Evolutionary conservation across 345 rosid species (phyloP).

Genomic region (Aquilaria yunnanensis): DNA sequence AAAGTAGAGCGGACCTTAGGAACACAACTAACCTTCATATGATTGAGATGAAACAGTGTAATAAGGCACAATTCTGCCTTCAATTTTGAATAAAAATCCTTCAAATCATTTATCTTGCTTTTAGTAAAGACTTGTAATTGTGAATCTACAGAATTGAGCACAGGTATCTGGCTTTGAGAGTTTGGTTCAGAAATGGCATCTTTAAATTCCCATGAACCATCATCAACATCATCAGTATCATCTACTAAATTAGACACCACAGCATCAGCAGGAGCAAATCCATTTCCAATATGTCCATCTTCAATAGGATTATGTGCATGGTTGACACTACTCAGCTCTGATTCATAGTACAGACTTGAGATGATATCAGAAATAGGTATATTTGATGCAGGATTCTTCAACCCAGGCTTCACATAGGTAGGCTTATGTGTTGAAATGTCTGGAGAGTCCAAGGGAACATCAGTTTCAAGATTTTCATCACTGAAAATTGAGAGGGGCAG

Average conservation of each 20-base stretch:
- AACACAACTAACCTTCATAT: conserved; percentile 46
- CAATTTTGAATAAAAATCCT: conserved; percentile 52
- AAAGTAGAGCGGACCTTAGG: not conserved
- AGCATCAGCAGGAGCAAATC: conserved; percentile 22
- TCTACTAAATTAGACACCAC: conserved; percentile 21
- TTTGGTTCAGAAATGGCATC: conserved; percentile 30
- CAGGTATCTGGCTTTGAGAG: conserved; percentile 21
- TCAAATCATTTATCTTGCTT: conserved; percentile 29
- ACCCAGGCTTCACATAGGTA: conserved; percentile 17
- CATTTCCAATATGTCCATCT: conserved; percentile 24
- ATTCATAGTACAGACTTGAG: conserved; percentile 69
- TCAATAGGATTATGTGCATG: conserved; percentile 25
- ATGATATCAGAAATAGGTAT: conserved; percentile 62
- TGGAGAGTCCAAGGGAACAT: conserved; percentile 32
- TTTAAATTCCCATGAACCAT: conserved; percentile 75
- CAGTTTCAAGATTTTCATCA: conserved; percentile 37
- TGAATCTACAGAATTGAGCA: conserved; percentile 20
- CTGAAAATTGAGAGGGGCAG: conserved; percentile 68
- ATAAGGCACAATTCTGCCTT: conserved; percentile 47
- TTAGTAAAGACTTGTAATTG: conserved; percentile 20
- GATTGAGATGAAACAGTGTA: conserved; percentile 47
- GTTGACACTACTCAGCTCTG: conserved; percentile 30
- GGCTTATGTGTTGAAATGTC: conserved; percentile 29
- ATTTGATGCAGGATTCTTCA: conserved; percentile 28
- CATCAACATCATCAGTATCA: conserved; percentile 43